A percentile compares a stretch with the other conserved stretches of the same genome.
Evolutionary conservation across 805 yeast genomes (phyloP).

Genomic region (Alloascoidea hylecoeti): DNA sequence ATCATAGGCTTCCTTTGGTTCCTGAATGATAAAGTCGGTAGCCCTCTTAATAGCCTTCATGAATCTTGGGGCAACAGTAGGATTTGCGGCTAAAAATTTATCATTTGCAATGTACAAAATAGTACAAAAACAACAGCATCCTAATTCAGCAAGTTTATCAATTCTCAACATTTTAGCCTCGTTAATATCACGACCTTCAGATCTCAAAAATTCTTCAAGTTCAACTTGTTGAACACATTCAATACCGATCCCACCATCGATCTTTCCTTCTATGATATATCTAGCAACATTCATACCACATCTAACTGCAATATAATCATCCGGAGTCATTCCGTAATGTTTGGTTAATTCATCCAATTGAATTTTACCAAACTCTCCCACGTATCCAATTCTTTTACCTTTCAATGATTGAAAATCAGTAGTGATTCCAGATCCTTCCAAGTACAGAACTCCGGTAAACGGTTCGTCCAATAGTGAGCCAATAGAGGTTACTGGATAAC

Average conservation of each 20-base stretch:
- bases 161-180: conserved; percentile 44
- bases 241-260: conserved; percentile 45
- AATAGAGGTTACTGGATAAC: conserved; percentile 40
- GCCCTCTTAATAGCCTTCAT: conserved; percentile 35
- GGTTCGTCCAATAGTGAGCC: conserved; percentile 44
- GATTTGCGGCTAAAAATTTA: conserved; percentile 29
- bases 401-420: conserved; percentile 34
- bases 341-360: conserved; percentile 41
- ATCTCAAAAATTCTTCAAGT: conserved; percentile 32
- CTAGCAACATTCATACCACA: conserved; percentile 49
- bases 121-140: conserved; percentile 47
- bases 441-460: conserved; percentile 38
- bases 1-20: conserved; percentile 31
- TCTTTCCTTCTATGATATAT: conserved; percentile 36
- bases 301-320: conserved; percentile 41
- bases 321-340: conserved; percentile 40
- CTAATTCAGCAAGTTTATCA: conserved; percentile 38
- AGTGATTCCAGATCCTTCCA: conserved; percentile 35
- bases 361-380: conserved; percentile 46
- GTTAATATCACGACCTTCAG: conserved; percentile 25
- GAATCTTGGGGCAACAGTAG: conserved; percentile 28
- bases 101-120: conserved; percentile 40
- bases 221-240: conserved; percentile 48
- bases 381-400: conserved; percentile 41
- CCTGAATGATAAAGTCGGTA: conserved; percentile 28